phyloP scores from a whole-genome alignment of 2,329 filamentous ascomycete species.

The Penicillium corylophilum region DNA sequence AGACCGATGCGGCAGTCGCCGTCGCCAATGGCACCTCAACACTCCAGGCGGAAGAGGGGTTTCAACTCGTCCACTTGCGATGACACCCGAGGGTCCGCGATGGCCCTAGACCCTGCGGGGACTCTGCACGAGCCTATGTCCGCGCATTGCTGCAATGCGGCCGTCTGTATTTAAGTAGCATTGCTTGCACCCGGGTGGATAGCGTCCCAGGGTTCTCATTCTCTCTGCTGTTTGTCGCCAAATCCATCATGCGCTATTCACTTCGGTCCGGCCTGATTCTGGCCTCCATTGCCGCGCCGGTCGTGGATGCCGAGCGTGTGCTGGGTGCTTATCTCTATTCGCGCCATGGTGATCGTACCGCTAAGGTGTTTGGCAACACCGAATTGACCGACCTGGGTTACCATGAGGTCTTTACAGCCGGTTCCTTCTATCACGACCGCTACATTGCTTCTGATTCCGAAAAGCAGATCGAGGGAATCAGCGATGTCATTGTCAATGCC shows the following conservation, averaged over 20 bases:
- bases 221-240: not conserved
- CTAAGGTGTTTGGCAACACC: slow-evolving; percentile 71
- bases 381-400: slow-evolving; percentile 78
- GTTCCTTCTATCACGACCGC: slow-evolving; percentile 70
- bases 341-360: slow-evolving; percentile 83
- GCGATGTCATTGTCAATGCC: slow-evolving; percentile 63
- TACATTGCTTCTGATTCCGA: slow-evolving; percentile 66
- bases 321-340: slow-evolving; percentile 85
- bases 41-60: not conserved
- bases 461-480: slow-evolving; percentile 65
- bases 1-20: slow-evolving; percentile 1
- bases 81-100: not conserved
- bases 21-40: not conserved
- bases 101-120: not conserved
- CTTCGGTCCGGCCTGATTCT: slow-evolving; percentile 26
- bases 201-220: not conserved
- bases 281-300: slow-evolving; percentile 24
- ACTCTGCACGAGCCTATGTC: not conserved
- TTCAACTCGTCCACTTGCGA: not conserved
- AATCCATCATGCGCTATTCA: slow-evolving; percentile 27
- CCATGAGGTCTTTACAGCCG: slow-evolving; percentile 69
- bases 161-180: slow-evolving; percentile 1
- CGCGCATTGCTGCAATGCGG: not conserved
- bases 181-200: not conserved
- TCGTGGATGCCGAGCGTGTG: slow-evolving; percentile 61